phyloP scores from a whole-genome alignment of 352 stramenopile species.

The Phytophthora brassicae region DNA sequence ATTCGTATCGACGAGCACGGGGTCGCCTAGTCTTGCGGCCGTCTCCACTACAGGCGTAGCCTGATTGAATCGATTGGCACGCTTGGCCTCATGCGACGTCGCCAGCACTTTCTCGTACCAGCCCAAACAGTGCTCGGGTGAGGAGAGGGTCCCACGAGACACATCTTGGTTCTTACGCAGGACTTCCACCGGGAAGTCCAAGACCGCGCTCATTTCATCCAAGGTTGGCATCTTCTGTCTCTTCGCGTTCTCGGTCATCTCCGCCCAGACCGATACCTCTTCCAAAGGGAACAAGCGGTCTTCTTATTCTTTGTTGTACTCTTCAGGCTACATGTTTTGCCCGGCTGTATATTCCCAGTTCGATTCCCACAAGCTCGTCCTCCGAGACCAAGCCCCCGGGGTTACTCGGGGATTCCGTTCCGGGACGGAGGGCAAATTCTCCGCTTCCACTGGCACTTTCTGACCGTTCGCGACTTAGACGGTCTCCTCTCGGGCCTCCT shows the following conservation, averaged over 20 bases:
- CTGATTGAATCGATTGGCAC: not conserved
- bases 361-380: not conserved
- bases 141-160: not conserved
- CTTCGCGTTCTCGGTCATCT: not conserved
- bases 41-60: too few species aligned
- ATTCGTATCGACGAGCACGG: too few species aligned
- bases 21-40: too few species aligned
- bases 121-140: not conserved
- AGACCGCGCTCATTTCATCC: not conserved
- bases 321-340: not conserved
- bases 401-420: too few species aligned
- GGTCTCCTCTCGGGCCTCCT: too few species aligned
- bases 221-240: not conserved
- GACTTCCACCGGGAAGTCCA: not conserved
- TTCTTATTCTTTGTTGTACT: constrained; percentile 4
- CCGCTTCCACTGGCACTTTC: too few species aligned
- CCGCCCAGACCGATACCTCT: not conserved
- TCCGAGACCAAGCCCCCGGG: not conserved
- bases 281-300: not conserved
- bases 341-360: not conserved
- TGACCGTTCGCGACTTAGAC: too few species aligned
- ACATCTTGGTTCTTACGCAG: not conserved
- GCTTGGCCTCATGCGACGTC: not conserved
- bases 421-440: too few species aligned
- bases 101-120: not conserved